Evolutionary conservation across 805 yeast species (phyloP), one percentile per base, ranked within the genome.

Genomic region (Cyberlindnera saturnus): DNA sequence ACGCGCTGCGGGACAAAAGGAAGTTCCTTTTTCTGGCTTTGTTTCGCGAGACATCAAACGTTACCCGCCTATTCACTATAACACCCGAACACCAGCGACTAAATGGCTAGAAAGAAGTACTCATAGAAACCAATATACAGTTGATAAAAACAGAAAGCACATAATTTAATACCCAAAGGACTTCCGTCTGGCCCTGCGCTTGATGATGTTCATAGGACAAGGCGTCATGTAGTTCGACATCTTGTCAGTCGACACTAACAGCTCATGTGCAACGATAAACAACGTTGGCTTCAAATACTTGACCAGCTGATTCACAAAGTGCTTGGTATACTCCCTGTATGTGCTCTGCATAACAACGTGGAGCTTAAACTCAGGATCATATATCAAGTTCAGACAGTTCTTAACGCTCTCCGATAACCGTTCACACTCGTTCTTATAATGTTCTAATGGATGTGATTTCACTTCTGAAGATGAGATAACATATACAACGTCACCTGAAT

Each of bases 401-500:
- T 17, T 18, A 3, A 54, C 38, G 6, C 40, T n/a, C 6, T 42
- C 49, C 6, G 46, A 43, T 17, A 52, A 17, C 31, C 41, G 40
- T 6, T 51, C 43, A 36, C 47, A 44, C 28, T 48, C 46, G 26
- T 38, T 50, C 38, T 50, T 34, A 34, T 42, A 49, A 16, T 41
- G 46, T 0, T 46, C 52, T 18, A 69, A 58, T 26, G 59, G 57
- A 19, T 19, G 38, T 18, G 61, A 64, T 33, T 66, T 67, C 45
- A 66, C 70, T 51, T 75, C 81, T 44, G 73, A 70, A 11, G 77
- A 82, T 51, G 77, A 75, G 20, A 58, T 40, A 17, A 87, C 76
- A 59, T 85, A 86, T 42, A 89, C 63, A 0, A 89, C 87, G 42
- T 88, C 84, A 0, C 93, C 93, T 56, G 86, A 89, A 18, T 81